Conservation (phyloP, 306 rosid species). For the Pyrus communis region DNA sequence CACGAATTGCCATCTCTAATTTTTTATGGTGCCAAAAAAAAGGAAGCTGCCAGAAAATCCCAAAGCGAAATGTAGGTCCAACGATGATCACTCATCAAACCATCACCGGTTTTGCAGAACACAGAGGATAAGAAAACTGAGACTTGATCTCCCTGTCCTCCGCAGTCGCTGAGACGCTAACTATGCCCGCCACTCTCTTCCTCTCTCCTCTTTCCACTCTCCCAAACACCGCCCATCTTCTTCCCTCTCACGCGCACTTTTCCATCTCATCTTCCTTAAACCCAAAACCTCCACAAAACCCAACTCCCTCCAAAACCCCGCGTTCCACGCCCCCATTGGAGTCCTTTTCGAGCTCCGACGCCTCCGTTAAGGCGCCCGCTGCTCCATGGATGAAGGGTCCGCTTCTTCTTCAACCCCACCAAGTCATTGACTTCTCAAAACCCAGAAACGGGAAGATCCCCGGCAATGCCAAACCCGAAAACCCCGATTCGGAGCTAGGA, state of each 20-base stretch:
- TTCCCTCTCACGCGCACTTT: slow-evolving; percentile 12
- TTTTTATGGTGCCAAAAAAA: too few relatives aligned
- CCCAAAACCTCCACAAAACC: slow-evolving; percentile 19
- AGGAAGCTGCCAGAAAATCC: too few relatives aligned
- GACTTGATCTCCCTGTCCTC: neutral
- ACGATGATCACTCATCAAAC: neutral
- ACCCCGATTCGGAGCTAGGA: slow-evolving; percentile 21
- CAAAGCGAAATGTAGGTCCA: too few relatives aligned
- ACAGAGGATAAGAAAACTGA: neutral
- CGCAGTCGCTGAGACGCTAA: neutral
- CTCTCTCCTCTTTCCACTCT: slow-evolving; percentile 12
- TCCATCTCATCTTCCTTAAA: slow-evolving; percentile 34
- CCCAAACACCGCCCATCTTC: neutral
- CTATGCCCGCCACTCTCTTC: slow-evolving; percentile 30
- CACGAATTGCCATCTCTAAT: too few relatives aligned
- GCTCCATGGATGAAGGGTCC: slow-evolving; percentile 83
- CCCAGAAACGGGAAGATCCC: slow-evolving; percentile 17
- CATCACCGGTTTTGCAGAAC: neutral
- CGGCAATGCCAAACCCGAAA: slow-evolving; percentile 6
- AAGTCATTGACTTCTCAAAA: slow-evolving; percentile 38
- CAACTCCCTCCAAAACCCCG: slow-evolving; percentile 10
- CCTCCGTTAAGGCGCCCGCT: slow-evolving; percentile 42
- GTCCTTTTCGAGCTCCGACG: slow-evolving; percentile 22
- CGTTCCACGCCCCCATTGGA: neutral
- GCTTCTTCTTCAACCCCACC: slow-evolving; percentile 46